Percentiles rank a stretch among this genome's conserved stretches.
Conservation (phyloP, 2,329 filamentous ascomycete species). For the Penicillium vulpinum region DNA sequence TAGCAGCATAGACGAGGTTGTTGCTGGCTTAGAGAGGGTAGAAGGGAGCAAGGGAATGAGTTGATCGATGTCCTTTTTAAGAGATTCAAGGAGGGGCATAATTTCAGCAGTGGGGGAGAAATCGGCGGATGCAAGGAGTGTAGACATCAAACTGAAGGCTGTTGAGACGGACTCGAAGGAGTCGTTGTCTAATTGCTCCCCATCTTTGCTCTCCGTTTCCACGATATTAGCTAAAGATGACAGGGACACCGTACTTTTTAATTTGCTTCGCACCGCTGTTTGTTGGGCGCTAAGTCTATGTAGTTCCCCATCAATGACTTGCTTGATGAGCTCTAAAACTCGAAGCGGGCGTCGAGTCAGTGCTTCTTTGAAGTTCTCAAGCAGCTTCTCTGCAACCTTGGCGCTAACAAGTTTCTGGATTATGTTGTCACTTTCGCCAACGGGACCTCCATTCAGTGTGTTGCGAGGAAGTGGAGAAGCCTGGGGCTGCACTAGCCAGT, state of each 20-base stretch:
- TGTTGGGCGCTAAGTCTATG: conserved; percentile 12
- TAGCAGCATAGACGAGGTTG: conserved; percentile 44
- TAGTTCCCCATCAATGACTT: conserved; percentile 43
- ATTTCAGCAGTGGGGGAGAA: conserved; percentile 36
- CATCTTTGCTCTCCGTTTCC: conserved; percentile 15
- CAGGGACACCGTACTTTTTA: conserved; percentile 31
- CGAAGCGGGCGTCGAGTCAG: conserved; percentile 42
- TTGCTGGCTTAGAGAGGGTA: conserved; percentile 39
- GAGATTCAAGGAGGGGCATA: conserved; percentile 29
- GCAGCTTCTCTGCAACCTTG: conserved; percentile 44
- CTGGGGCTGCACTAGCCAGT: conserved; percentile 40
- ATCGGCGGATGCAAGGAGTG: conserved; percentile 44
- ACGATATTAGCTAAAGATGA: conserved; percentile 40
- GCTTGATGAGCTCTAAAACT: conserved; percentile 44
- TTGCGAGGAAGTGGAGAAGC: conserved; percentile 4
- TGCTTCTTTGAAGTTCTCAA: conserved; percentile 45
- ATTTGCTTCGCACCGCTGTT: neutral
- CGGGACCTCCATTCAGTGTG: conserved; percentile 16
- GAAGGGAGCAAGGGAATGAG: conserved; percentile 36
- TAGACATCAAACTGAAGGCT: conserved; percentile 46
- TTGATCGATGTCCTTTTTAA: conserved; percentile 40
- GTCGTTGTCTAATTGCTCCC: conserved; percentile 24
- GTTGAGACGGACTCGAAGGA: conserved; percentile 40
- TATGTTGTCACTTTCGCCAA: conserved; percentile 30
- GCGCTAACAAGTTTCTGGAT: conserved; percentile 42